Conservation (phyloP, 108 stramenopile genomes). For the Pseudonitzschia multiseries region DNA sequence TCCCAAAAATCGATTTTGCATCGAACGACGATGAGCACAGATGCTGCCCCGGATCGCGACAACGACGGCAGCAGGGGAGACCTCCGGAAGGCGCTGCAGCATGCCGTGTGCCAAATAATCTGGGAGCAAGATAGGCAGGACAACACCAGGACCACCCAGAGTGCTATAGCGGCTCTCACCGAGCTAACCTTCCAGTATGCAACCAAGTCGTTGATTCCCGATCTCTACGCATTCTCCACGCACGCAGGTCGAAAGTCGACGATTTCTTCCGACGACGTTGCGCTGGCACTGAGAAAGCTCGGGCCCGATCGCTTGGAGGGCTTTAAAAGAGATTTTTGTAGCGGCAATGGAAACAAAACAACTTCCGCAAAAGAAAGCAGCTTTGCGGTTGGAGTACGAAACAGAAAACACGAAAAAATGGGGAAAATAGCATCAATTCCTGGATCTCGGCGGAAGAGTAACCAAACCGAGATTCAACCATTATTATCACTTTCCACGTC, state of each 20-base stretch:
- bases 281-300: constrained; percentile 30
- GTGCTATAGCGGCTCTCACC: constrained; percentile 55
- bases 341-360: neutral
- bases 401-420: neutral
- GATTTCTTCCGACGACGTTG: constrained; percentile 32
- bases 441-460: constrained; percentile 1
- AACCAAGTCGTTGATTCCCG: constrained; percentile 48
- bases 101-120: constrained; percentile 31
- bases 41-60: neutral
- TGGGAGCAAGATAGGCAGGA: constrained; percentile 23
- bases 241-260: constrained; percentile 41
- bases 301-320: constrained; percentile 21
- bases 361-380: neutral
- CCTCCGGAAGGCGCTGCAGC: constrained; percentile 34
- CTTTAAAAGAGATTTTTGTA: constrained; percentile 12
- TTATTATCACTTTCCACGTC: constrained; percentile 13
- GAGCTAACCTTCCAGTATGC: constrained; percentile 65
- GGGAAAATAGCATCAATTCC: neutral
- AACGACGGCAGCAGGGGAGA: constrained; percentile 18
- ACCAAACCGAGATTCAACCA: neutral
- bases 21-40: neutral
- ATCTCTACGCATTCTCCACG: constrained; percentile 50
- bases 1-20: too few species aligned
- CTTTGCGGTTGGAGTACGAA: neutral
- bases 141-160: constrained; percentile 33